phyloP scores from a whole-genome alignment of 2,329 filamentous ascomycete species.

The Exophiala phaeomuriformis region DNA sequence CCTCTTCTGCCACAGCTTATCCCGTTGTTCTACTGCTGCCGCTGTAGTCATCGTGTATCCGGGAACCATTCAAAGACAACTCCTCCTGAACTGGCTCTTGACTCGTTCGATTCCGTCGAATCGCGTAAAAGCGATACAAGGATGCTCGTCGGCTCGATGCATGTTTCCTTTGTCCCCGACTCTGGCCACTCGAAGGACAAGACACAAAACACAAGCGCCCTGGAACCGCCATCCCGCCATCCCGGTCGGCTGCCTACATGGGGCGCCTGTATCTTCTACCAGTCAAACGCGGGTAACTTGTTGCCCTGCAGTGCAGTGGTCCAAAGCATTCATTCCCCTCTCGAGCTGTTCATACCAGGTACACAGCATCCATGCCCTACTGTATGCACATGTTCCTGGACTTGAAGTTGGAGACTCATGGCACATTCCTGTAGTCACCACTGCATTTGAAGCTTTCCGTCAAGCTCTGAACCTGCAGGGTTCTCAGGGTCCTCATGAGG shows the following conservation, averaged over 20 bases:
- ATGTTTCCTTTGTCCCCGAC: constrained; percentile 5
- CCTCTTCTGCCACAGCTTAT: no score
- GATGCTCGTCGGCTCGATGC: constrained; percentile 1
- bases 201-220: constrained; percentile 16
- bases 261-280: constrained; percentile 9
- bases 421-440: constrained; percentile 9
- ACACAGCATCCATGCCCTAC: not conserved
- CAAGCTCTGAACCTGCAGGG: constrained; percentile 9
- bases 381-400: constrained; percentile 1
- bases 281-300: constrained; percentile 8
- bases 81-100: not conserved
- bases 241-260: constrained; percentile 8
- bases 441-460: constrained; percentile 6
- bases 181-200: constrained; percentile 6
- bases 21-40: not conserved
- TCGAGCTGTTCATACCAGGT: not conserved
- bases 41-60: not conserved
- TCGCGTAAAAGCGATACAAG: not conserved
- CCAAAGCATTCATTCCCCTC: not conserved
- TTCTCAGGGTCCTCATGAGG: not conserved
- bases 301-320: not conserved
- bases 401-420: not conserved
- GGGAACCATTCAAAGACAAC: not conserved
- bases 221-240: constrained; percentile 3
- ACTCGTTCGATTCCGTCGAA: not conserved